A percentile compares a stretch with the other conserved stretches of the same genome.
Conservation (phyloP, 192 early-diverging fungal genomes). For the Podila clonocystis region DNA sequence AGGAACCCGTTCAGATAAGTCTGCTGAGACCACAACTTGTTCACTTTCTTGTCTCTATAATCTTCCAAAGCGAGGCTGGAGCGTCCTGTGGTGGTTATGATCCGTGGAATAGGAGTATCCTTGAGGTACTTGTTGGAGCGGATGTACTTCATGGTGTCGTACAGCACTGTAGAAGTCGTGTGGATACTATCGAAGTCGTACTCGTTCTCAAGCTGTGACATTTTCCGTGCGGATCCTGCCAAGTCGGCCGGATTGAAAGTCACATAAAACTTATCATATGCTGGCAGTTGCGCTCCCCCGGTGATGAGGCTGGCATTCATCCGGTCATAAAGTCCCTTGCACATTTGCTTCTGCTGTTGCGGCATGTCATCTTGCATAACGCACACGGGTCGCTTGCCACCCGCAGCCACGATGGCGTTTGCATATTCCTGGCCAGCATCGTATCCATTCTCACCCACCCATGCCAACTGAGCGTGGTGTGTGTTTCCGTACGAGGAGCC, state of each 20-base stretch:
- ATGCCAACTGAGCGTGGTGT: constrained; percentile 6
- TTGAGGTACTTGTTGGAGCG: neutral
- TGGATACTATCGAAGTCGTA: constrained; percentile 42
- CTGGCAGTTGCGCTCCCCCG: constrained; percentile 2
- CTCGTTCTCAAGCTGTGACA: neutral
- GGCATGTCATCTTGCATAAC: constrained; percentile 24
- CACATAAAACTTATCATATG: constrained; percentile 15
- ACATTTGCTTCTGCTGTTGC: constrained; percentile 26
- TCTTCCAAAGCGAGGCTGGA: constrained; percentile 19
- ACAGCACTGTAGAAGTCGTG: constrained; percentile 27
- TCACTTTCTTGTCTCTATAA: constrained; percentile 7
- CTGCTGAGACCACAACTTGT: constrained; percentile 40
- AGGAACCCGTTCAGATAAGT: constrained; percentile 46
- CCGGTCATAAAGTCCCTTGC: constrained; percentile 26
- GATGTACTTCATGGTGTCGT: constrained; percentile 30
- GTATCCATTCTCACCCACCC: constrained; percentile 42
- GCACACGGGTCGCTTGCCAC: constrained; percentile 7
- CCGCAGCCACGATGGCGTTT: constrained; percentile 3
- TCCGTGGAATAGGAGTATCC: neutral
- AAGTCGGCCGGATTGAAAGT: constrained; percentile 14
- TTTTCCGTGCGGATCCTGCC: constrained; percentile 3
- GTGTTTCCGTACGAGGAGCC: constrained; percentile 12
- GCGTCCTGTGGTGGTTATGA: constrained; percentile 28
- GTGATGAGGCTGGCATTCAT: neutral
- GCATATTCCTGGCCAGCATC: constrained; percentile 22